Evolutionary conservation across 1,139 yeast genomes (phyloP).

Genomic region (Meyerozyma guilliermondii): DNA sequence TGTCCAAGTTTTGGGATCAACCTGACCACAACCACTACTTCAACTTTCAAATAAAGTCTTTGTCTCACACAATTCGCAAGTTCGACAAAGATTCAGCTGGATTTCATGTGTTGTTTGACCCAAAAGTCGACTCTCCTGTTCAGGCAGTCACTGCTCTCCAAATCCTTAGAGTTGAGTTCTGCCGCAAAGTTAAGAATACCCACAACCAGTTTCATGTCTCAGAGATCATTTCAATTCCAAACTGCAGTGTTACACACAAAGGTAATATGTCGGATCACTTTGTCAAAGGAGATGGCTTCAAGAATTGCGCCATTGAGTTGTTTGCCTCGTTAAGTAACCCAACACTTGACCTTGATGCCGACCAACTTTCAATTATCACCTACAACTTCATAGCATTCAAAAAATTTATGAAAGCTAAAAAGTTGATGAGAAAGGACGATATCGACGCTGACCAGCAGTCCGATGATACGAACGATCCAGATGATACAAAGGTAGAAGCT

Average conservation of each 20-base stretch:
- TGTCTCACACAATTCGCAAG: constrained; percentile 28
- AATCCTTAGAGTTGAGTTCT: constrained; percentile 30
- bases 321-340: constrained; percentile 46
- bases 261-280: constrained; percentile 45
- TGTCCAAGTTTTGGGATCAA: constrained; percentile 22
- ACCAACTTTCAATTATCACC: constrained; percentile 35
- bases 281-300: constrained; percentile 31
- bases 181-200: constrained; percentile 12
- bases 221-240: constrained; percentile 51
- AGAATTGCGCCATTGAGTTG: constrained; percentile 32
- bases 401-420: constrained; percentile 26
- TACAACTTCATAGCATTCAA: constrained; percentile 30
- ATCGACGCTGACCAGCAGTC: constrained; percentile 2
- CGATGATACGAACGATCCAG: constrained; percentile 2
- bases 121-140: constrained; percentile 46
- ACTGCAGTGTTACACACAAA: constrained; percentile 46
- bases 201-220: constrained; percentile 9
- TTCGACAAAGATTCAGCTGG: constrained; percentile 47
- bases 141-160: constrained; percentile 45
- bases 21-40: constrained; percentile 23
- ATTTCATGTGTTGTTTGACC: constrained; percentile 49
- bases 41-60: constrained; percentile 25
- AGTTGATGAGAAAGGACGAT: constrained; percentile 11
- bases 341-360: constrained; percentile 44
- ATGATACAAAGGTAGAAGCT: constrained; percentile 1